A percentile compares a stretch with the other conserved stretches of the same genome.
Evolutionary conservation across 805 yeast genomes (phyloP).

Genomic region (Starmera dryadoides): DNA sequence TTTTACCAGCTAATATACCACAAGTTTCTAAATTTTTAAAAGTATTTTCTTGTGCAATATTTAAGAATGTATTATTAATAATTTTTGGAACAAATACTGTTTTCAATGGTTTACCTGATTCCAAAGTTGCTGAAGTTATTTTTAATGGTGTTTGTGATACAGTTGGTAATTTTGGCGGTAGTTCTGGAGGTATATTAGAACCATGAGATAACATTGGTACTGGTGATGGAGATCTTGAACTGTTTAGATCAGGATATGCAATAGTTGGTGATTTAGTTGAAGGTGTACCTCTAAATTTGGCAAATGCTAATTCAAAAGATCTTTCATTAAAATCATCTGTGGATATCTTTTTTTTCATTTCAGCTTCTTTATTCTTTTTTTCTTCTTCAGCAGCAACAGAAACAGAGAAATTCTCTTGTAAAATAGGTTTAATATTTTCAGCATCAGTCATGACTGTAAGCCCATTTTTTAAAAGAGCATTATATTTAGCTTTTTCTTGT

Average conservation of each 20-base stretch:
- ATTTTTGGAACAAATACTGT: constrained; percentile 41
- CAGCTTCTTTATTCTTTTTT: constrained; percentile 19
- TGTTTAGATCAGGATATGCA: constrained; percentile 3
- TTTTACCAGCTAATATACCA: constrained; percentile 58
- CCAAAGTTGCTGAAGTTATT: constrained; percentile 30
- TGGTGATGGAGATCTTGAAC: neutral
- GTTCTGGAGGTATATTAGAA: neutral
- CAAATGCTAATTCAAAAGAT: neutral
- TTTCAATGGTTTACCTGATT: constrained; percentile 49
- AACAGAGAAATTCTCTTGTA: constrained; percentile 25
- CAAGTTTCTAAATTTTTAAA: constrained; percentile 49
- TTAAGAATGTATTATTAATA: constrained; percentile 35
- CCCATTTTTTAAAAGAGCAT: constrained; percentile 15
- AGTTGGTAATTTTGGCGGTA: neutral
- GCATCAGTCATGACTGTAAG: constrained; percentile 16
- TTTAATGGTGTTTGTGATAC: neutral
- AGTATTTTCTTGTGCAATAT: constrained; percentile 44
- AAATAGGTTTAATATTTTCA: constrained; percentile 17
- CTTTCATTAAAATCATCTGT: constrained; percentile 2
- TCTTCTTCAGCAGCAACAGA: constrained; percentile 17
- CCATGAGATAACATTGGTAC: neutral
- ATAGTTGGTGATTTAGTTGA: neutral
- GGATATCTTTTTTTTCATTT: constrained; percentile 10
- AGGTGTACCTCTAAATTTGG: neutral
- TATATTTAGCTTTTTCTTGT: constrained; percentile 11